Evolutionary conservation across 148 eudicot genomes (phyloP).

Genomic region (Persicaria maculosa): DNA sequence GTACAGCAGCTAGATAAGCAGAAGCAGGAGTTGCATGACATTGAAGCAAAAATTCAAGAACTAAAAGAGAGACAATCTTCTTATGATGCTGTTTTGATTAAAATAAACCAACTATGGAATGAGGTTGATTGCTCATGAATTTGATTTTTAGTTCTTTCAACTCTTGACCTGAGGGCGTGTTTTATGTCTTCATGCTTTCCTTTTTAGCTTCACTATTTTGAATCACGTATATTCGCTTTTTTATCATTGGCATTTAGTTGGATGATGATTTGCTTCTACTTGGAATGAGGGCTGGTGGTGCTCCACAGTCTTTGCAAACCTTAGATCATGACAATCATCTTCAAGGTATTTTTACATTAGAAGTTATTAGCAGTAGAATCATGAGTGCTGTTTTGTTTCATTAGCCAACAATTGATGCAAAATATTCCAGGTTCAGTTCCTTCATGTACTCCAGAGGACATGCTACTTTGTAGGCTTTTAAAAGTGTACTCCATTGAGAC

Average conservation of each 20-base stretch:
- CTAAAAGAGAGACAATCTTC: conserved; percentile 67
- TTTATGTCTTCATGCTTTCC: background rate
- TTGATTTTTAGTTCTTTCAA: background rate
- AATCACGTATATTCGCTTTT: conserved; percentile 8
- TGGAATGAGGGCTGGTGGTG: conserved; percentile 65
- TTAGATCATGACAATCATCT: conserved; percentile 45
- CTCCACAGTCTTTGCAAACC: conserved; percentile 38
- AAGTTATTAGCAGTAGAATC: background rate
- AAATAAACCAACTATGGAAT: conserved; percentile 70
- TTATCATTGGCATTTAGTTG: conserved; percentile 35
- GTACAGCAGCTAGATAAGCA: conserved; percentile 82
- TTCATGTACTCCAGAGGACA: conserved; percentile 68
- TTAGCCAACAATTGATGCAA: conserved; percentile 15
- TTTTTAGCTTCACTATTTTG: background rate
- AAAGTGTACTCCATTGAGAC: conserved; percentile 36
- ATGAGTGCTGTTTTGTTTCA: background rate
- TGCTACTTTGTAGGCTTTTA: conserved; percentile 73
- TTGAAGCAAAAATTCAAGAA: conserved; percentile 69
- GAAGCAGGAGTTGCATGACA: conserved; percentile 78
- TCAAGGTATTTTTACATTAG: conserved; percentile 44
- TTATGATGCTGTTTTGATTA: conserved; percentile 56
- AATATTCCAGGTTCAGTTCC: conserved; percentile 41
- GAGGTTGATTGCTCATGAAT: conserved; percentile 39
- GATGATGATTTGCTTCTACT: conserved; percentile 72
- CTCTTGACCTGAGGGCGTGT: background rate